Conservation (phyloP, 2,329 filamentous ascomycete species). For the Cordyceps cateniannulata region DNA sequence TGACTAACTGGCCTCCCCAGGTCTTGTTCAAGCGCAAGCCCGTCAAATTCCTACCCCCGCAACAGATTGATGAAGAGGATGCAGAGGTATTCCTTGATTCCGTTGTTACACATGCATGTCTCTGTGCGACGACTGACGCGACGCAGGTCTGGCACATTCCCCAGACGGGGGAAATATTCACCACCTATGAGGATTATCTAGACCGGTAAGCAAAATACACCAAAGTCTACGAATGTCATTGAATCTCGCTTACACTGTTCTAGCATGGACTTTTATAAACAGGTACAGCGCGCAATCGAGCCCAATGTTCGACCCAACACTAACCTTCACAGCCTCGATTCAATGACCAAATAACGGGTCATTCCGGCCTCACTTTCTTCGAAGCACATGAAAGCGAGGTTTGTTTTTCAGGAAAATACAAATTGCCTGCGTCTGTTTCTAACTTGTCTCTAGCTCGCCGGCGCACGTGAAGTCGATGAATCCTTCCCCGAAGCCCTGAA, state of each 20-base stretch:
- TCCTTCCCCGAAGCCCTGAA: constrained; percentile 88
- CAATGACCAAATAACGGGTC: constrained; percentile 92
- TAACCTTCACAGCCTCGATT: constrained; percentile 61
- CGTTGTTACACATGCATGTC: constrained; percentile 8
- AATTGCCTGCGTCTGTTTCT: neutral
- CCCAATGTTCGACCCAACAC: neutral
- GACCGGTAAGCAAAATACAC: constrained; percentile 54
- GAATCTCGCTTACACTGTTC: constrained; percentile 15
- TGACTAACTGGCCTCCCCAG: constrained; percentile 38
- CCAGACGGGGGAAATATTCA: constrained; percentile 85
- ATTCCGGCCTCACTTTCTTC: constrained; percentile 86
- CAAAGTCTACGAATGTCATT: neutral
- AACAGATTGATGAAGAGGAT: constrained; percentile 71
- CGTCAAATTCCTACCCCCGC: constrained; percentile 70
- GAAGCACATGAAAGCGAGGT: constrained; percentile 90
- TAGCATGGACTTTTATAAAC: constrained; percentile 89
- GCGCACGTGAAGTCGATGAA: constrained; percentile 82
- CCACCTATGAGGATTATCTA: constrained; percentile 81
- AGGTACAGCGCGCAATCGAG: constrained; percentile 49
- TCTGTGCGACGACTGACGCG: constrained; percentile 15
- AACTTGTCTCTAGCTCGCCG: constrained; percentile 51
- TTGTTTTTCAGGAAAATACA: constrained; percentile 27
- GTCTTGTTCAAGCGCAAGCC: constrained; percentile 96
- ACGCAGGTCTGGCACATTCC: constrained; percentile 82
- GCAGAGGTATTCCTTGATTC: constrained; percentile 58